Evolutionary conservation across 805 yeast genomes (phyloP).

Genomic region (Myxozyma neotropica): DNA sequence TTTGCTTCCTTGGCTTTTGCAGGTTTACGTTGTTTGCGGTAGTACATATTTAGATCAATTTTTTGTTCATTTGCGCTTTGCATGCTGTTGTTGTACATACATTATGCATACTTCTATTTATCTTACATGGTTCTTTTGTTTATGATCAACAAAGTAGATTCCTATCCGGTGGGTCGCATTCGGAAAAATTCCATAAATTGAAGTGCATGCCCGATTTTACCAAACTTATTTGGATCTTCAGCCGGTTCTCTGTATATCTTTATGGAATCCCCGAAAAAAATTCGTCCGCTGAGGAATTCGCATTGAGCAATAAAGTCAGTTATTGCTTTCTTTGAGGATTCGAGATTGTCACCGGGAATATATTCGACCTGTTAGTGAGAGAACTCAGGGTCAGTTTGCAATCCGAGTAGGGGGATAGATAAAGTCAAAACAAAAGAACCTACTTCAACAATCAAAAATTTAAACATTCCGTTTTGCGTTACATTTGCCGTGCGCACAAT

Average conservation of each 20-base stretch:
- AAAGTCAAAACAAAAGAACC: background rate
- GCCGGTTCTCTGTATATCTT: slow-evolving; percentile 3
- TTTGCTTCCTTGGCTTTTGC: background rate
- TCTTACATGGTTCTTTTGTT: background rate
- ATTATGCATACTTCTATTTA: background rate
- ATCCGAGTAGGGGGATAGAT: no score
- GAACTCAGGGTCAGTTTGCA: no score
- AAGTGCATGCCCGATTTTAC: slow-evolving; percentile 15
- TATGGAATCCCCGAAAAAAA: slow-evolving; percentile 23
- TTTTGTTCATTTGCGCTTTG: background rate
- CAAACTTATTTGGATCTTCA: slow-evolving; percentile 4
- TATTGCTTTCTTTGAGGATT: slow-evolving; percentile 10
- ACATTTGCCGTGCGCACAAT: slow-evolving; percentile 68
- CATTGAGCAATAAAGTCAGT: slow-evolving; percentile 11
- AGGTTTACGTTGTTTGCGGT: background rate
- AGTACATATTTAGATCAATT: background rate
- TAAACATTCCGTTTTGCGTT: slow-evolving; percentile 71
- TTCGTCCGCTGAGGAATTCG: slow-evolving; percentile 18
- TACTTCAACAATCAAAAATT: slow-evolving; percentile 38
- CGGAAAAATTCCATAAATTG: slow-evolving; percentile 31
- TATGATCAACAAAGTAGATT: background rate
- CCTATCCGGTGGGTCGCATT: slow-evolving; percentile 15
- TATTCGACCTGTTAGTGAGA: slow-evolving; percentile 25
- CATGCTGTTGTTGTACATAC: slow-evolving; percentile 1
- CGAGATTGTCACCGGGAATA: slow-evolving; percentile 12